Conservation (phyloP, 306 rosid genomes). For the Fragaria iinumae region DNA sequence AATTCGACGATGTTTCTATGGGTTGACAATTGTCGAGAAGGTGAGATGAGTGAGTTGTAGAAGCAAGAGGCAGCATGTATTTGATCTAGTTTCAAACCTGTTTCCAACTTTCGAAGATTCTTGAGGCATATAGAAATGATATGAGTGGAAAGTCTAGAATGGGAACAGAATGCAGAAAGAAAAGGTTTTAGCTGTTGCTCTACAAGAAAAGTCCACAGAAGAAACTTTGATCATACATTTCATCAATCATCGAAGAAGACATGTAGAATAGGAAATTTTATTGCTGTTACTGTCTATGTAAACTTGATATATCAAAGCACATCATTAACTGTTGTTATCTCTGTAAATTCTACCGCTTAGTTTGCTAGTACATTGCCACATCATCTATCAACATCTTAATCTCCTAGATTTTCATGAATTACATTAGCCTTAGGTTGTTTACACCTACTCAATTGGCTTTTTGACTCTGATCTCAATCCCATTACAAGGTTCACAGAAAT, state of each 20-base stretch:
- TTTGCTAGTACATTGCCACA: neutral
- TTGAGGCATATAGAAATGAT: conserved; percentile 20
- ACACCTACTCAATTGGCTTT: neutral
- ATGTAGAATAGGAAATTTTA: conserved; percentile 13
- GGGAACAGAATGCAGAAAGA: conserved; percentile 20
- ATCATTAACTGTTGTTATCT: conserved; percentile 5
- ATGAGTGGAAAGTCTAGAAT: conserved; percentile 15
- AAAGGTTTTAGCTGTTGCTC: conserved; percentile 15
- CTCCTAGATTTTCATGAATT: conserved; percentile 5
- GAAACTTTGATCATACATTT: conserved; percentile 4
- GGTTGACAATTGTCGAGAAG: conserved; percentile 62
- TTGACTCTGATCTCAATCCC: neutral
- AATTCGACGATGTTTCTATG: conserved; percentile 49
- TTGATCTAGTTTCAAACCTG: conserved; percentile 3
- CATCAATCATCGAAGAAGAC: conserved; percentile 20
- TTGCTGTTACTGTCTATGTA: conserved; percentile 17
- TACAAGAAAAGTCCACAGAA: conserved; percentile 25
- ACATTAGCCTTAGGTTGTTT: neutral
- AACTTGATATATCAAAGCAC: conserved; percentile 21
- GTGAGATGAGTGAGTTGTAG: conserved; percentile 64
- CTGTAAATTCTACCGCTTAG: conserved; percentile 10
- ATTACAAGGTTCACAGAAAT: neutral
- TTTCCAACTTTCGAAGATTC: conserved; percentile 19
- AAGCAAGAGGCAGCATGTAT: conserved; percentile 20
- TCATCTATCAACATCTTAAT: conserved; percentile 5